phyloP scores from a whole-genome alignment of 2,329 filamentous ascomycete genomes.

The Juglanconis juglandina region DNA sequence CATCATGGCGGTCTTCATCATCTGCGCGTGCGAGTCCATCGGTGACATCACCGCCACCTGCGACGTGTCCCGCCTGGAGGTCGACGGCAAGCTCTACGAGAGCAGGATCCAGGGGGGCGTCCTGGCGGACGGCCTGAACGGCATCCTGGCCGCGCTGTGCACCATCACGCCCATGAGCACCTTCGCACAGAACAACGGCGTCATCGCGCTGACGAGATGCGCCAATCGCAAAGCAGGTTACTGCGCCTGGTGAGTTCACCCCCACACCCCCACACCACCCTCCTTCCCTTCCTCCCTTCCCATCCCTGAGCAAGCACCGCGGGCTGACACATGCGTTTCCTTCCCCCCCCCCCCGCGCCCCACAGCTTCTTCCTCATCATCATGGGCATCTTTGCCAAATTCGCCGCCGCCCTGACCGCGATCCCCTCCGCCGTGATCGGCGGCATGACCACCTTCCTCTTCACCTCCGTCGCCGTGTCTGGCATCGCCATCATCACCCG shows the following conservation, averaged over 20 bases:
- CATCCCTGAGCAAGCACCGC: not conserved
- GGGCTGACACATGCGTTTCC: conserved; percentile 2
- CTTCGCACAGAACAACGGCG: conserved; percentile 82
- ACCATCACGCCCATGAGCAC: conserved; percentile 78
- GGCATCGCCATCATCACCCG: conserved; percentile 73
- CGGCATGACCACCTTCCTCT: conserved; percentile 78
- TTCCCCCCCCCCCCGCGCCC: not conserved
- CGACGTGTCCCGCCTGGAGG: conserved; percentile 73
- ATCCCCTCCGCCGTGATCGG: conserved; percentile 67
- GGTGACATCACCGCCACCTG: conserved; percentile 79
- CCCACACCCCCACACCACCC: no score
- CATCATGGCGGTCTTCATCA: conserved; percentile 65
- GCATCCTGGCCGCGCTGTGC: conserved; percentile 70
- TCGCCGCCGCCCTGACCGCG: conserved; percentile 72
- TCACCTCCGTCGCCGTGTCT: conserved; percentile 70
- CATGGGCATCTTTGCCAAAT: conserved; percentile 81
- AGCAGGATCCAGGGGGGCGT: conserved; percentile 76
- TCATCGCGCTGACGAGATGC: conserved; percentile 77
- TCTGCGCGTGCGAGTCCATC: conserved; percentile 75
- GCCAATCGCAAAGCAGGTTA: conserved; percentile 79
- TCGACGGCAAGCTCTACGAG: conserved; percentile 69
- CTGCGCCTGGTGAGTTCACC: conserved; percentile 53
- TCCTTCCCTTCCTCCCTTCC: not conserved
- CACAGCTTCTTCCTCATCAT: conserved; percentile 66
- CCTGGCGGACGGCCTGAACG: conserved; percentile 73